Evolutionary conservation across 179 eudicot species (phyloP).

Genomic region (Dionaea muscipula): DNA sequence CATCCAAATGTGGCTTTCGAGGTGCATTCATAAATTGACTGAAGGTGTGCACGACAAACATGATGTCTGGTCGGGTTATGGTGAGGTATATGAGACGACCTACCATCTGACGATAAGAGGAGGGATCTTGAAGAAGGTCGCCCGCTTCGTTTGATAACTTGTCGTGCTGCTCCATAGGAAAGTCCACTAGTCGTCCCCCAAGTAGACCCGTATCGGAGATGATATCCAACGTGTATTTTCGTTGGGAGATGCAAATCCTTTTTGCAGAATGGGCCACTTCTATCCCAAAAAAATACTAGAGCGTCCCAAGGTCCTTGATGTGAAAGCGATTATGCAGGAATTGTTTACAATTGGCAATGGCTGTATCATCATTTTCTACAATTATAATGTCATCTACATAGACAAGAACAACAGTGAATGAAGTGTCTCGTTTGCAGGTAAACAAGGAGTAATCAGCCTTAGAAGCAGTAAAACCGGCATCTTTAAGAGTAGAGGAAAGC

Average conservation of each 20-base stretch:
- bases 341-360: too few relatives aligned
- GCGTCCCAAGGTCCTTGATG: neutral
- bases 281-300: neutral
- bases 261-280: neutral
- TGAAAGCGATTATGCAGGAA: neutral
- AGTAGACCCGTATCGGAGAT: neutral
- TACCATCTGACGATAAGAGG: neutral
- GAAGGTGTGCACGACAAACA: neutral
- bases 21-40: neutral
- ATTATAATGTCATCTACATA: neutral
- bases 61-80: neutral
- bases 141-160: neutral
- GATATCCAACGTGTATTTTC: neutral
- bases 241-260: neutral
- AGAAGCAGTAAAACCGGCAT: neutral
- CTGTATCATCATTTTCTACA: neutral
- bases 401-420: neutral
- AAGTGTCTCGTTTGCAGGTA: neutral
- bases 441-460: neutral
- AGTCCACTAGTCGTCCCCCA: neutral
- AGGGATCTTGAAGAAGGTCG: neutral
- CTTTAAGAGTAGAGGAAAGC: neutral
- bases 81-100: neutral
- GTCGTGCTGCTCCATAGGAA: neutral
- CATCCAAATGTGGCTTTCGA: neutral